phyloP scores from a whole-genome alignment of 2,329 filamentous ascomycete species.

The Venturia asperata region DNA sequence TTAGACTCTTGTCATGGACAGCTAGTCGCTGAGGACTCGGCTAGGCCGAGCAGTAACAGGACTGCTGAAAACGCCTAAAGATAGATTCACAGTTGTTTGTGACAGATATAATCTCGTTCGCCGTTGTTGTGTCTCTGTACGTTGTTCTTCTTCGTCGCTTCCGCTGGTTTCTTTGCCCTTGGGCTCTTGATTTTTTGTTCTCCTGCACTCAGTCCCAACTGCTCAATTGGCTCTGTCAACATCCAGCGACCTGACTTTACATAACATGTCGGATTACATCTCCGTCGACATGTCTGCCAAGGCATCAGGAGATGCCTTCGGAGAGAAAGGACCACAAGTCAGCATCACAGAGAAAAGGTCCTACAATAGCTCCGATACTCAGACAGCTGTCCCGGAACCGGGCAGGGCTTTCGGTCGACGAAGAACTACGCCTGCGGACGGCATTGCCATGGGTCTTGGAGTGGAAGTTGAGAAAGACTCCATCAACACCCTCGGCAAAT shows the following conservation, averaged over 20 bases:
- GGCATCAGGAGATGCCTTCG: not conserved
- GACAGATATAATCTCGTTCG: not conserved
- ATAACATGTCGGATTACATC: constrained; percentile 1
- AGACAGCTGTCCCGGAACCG: not conserved
- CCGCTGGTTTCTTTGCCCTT: not conserved
- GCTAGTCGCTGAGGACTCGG: not conserved
- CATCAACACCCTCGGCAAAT: constrained; percentile 57
- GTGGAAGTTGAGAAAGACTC: constrained; percentile 44
- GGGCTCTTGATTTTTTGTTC: not conserved
- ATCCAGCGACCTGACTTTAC: no score
- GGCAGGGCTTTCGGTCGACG: not conserved
- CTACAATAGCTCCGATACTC: not conserved
- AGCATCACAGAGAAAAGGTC: not conserved
- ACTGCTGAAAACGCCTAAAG: not conserved
- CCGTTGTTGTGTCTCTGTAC: not conserved
- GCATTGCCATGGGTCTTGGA: not conserved
- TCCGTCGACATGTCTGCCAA: constrained; percentile 1
- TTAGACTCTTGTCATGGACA: not conserved
- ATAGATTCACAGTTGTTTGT: not conserved
- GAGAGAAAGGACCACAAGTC: constrained; percentile 1
- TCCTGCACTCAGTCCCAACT: not conserved
- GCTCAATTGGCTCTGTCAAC: not conserved
- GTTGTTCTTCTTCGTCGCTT: not conserved
- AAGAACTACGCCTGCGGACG: not conserved
- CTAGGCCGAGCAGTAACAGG: not conserved